Evolutionary conservation across 2,329 filamentous ascomycete species (phyloP), one percentile per base, ranked within the genome.

Genomic region (Chalara sp.): DNA sequence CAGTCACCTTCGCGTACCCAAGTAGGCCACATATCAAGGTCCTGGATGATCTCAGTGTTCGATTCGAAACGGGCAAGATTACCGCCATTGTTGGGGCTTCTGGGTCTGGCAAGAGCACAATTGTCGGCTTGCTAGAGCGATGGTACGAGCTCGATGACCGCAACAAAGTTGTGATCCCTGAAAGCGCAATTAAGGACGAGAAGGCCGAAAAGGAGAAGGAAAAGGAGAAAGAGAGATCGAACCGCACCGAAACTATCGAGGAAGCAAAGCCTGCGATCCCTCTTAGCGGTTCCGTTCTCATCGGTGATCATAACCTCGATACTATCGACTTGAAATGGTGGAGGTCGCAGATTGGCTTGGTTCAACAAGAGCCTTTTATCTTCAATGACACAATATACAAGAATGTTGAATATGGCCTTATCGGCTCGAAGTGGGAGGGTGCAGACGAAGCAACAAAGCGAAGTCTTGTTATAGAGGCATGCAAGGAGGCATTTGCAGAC

Each of bases 51-150:
- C 65, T 88, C 3, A 73, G 76, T 58, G 67, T 87, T 6, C 70
- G 65, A 0, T 78, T 89, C 50, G 72, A 78, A 53, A 73, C 78
- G 6, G 83, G 83, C 21, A 85, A 86, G 60, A 76, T 83, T 2
- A 88, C 84, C 1, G 86, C 86, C 2, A 83, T 90, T 13, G 86
- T 90, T 21, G 86, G 86, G 0, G 79, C 84, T 0, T 87, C 83
- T 2, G 86, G 86, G 0, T 83, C 78, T 5, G 86, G 87, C 0
- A 91, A 90, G 65, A 86, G 81, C 47, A 90, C 86, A 0, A 80
- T 89, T 30, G 79, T 89, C 1, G 84, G 82, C 0, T 68, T 90
- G 2, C 70, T 89, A 3, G 81, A 89, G 61, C 72, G 84, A 32
- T 89, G 84, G 83, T 89, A 89, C 62, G 78, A 80, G 2, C 70